phyloP scores from a whole-genome alignment of 2,329 filamentous ascomycete species.

The Nigrospora oryzae region DNA sequence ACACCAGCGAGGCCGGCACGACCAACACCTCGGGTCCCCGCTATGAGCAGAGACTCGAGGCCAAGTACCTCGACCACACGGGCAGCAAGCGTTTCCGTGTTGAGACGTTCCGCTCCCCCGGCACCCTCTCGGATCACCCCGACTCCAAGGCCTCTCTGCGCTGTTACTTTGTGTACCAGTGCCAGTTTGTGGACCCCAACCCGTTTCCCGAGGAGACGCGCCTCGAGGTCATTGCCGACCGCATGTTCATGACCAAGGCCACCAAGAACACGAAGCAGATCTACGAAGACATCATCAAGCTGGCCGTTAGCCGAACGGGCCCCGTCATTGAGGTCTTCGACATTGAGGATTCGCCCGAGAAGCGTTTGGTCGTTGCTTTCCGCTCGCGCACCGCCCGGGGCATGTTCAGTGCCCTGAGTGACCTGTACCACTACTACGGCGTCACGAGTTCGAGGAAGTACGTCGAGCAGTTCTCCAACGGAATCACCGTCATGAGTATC shows the following conservation, averaged over 20 bases:
- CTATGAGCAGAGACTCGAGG: conserved; percentile 89
- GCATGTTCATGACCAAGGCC: conserved; percentile 90
- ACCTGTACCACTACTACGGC: conserved; percentile 98
- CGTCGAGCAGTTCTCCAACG: conserved; percentile 97
- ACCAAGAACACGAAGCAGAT: conserved; percentile 92
- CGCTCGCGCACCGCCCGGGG: conserved; percentile 86
- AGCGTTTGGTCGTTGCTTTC: conserved; percentile 90
- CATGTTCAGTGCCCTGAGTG: conserved; percentile 88
- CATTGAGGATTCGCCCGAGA: conserved; percentile 83
- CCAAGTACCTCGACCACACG: conserved; percentile 85
- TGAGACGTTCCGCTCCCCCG: conserved; percentile 92
- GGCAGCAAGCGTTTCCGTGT: conserved; percentile 76
- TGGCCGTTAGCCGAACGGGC: conserved; percentile 75
- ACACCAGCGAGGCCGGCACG: conserved; percentile 86
- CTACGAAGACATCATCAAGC: conserved; percentile 87
- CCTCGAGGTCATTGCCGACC: conserved; percentile 85
- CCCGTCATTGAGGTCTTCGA: conserved; percentile 98
- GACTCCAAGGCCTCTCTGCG: conserved; percentile 75
- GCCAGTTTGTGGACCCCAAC: conserved; percentile 72
- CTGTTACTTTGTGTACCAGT: conserved; percentile 99
- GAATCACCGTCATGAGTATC: conserved; percentile 92
- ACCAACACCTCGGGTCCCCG: conserved; percentile 70
- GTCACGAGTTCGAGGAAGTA: conserved; percentile 96
- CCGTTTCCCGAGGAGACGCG: conserved; percentile 74
- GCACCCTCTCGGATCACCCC: conserved; percentile 59